Conservation (phyloP, 2,329 filamentous ascomycete species). For the Aphanoascus verrucosus region DNA sequence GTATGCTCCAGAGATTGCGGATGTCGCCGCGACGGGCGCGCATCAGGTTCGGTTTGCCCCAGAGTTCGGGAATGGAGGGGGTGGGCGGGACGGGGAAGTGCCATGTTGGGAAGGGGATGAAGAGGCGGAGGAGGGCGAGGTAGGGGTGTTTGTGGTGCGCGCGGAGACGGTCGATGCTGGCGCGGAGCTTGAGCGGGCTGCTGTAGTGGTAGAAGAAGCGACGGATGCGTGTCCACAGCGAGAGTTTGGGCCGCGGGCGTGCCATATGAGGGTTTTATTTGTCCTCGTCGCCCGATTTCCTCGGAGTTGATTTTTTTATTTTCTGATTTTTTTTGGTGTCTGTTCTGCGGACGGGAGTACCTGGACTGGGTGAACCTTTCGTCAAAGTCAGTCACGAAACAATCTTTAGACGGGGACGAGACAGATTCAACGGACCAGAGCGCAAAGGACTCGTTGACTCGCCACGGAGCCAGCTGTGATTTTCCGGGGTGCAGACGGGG, state of each 20-base stretch:
- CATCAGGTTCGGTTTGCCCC: constrained; percentile 13
- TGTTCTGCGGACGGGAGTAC: not conserved
- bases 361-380: not conserved
- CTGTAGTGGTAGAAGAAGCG: constrained; percentile 11
- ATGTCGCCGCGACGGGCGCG: constrained; percentile 8
- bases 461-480: not conserved
- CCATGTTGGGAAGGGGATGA: constrained; percentile 19
- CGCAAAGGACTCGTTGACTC: not conserved
- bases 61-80: constrained; percentile 11
- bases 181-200: constrained; percentile 14
- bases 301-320: too few species aligned
- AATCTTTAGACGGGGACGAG: too few species aligned
- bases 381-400: too few species aligned
- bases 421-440: too few species aligned
- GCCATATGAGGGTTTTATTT: constrained; percentile 3
- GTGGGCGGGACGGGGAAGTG: constrained; percentile 19
- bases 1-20: constrained; percentile 14
- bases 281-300: not conserved
- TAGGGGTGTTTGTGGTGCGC: constrained; percentile 15
- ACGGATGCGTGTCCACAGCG: constrained; percentile 9
- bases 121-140: constrained; percentile 17
- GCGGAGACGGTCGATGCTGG: constrained; percentile 15
- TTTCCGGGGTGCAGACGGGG: too few species aligned
- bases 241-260: constrained; percentile 10
- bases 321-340: not conserved